A percentile compares a stretch with the other conserved stretches of the same genome.
phyloP scores from a whole-genome alignment of 257 asterid genomes.

The Solanum pennellii region DNA sequence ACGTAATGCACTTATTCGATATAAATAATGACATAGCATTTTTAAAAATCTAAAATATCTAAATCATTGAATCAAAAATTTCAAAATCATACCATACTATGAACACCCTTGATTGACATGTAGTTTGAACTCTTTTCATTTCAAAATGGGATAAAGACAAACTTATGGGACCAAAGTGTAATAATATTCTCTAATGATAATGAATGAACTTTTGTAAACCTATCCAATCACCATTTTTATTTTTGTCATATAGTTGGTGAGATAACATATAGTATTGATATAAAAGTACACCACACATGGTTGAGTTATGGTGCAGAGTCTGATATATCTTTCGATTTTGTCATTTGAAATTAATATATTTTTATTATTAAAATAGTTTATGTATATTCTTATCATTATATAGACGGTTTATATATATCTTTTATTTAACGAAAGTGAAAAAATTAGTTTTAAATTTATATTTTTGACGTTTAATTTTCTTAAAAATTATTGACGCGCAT shows the following conservation, averaged over 20 bases:
- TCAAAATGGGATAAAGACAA: neutral
- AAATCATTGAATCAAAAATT: neutral
- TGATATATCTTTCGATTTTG: too few species aligned
- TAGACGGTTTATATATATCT: too few species aligned
- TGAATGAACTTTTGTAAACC: neutral
- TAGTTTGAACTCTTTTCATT: neutral
- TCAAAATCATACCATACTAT: neutral
- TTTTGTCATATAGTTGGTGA: neutral
- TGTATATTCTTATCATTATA: too few species aligned
- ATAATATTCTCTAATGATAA: neutral
- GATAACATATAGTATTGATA: neutral
- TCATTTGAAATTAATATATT: too few species aligned
- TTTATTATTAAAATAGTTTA: fast-evolving
- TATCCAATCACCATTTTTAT: neutral
- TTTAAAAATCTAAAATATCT: neutral
- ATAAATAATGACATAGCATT: neutral
- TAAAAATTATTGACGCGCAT: too few species aligned
- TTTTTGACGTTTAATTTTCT: too few species aligned
- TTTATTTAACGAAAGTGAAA: too few species aligned
- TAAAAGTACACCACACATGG: neutral
- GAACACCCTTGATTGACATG: neutral
- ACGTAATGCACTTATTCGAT: neutral
- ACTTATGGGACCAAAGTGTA: neutral
- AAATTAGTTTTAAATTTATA: too few species aligned
- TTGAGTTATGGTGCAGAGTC: neutral